Base-by-base conservation (phyloP, 2,329 filamentous ascomycete species). In the Hypoxylon sp. region DNA sequence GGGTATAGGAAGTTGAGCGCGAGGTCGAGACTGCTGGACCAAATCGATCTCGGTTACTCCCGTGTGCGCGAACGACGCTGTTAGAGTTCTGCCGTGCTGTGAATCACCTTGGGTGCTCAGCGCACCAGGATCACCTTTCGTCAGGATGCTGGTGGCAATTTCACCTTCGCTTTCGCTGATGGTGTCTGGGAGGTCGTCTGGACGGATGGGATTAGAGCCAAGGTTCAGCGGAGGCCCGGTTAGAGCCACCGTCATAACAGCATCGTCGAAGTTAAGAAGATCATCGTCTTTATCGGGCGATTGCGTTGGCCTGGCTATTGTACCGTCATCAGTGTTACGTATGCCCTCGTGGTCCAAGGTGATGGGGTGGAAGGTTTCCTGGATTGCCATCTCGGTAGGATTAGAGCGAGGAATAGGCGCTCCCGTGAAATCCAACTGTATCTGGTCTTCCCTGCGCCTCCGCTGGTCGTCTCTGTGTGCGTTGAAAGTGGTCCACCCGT, bases 281-380 rank as follows among this genome's bases (percentile, higher is more conserved):
- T 65, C 64, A 14, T 28, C 22, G 1, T 32, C 52, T 11, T 66
- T 53, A 16, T 71, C 52, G 1, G 67, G 55, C 5, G 67, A 69
- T 2, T 61, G 54, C 14, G 46, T 64, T 7, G 51, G 24, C 3
- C 54, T 48, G 12, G 64, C 64, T 26, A 67, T 52, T 24, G 65
- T 50, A 5, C 38, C 36, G 14, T 67, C 49, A 12, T 65, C 67
- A n/a, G 73, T 56, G 11, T 64, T 64, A 36, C 72, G 73, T 28
- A 38, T 46, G 20, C 72, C 72, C 2, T 50, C 6, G 4, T 58
- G 18, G 36, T 61, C 61, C n/a, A 74, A 16, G 12, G 65, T 72
- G 45, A 72, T 72, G 9, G 70, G 70, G 1, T 57, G 70, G 28
- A 66, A 74, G n/a, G 68, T 72, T 20, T 75, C 72, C 12, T 40